Evolutionary conservation across 495 filamentous ascomycete species (phyloP), one percentile per base, ranked within the genome.

Genomic region (Hyaloscypha variabilis): DNA sequence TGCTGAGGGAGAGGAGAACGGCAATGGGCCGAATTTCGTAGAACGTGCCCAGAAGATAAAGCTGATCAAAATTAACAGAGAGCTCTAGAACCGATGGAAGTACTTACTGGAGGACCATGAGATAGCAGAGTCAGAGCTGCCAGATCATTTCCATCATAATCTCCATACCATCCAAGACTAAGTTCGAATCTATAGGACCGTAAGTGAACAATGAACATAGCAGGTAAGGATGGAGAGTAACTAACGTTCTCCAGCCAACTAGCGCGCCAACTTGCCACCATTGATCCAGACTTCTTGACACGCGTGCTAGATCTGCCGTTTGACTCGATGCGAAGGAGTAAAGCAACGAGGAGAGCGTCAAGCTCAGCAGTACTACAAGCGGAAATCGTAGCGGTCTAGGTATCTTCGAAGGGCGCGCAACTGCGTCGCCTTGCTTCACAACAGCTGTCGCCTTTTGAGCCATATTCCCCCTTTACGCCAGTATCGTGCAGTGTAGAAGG

Each of bases 91-190:
- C 8, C 0, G 13, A 34, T 8, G 31, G 39, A 24, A 56, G 36
- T 56, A 19, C 82, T 77, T 75, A 86, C 83, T 58, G 83, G 84
- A 34, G 93, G 93, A 13, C 88, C 81, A 74, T 91, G 87, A 26
- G 89, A 86, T 6, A 96, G 77, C 61, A 91, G 76, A 26, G 86
- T 84, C 70, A 93, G 81, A 23, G 86, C 80, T 30, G 83, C 83
- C 63, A 91, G 76, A 78, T 96, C 93, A 70, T 88, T 83, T 70
- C 85, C 82, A 73, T 94, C 92, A 72, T 86, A 92, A 55, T 85
- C 81, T 39, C 86, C 77, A 66, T 79, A 82, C 92, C 91, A 96
- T 34, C 83, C 86, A 21, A 91, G 67, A 25, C 81, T 87, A 55
- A 96, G 80, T 73, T 91, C 87, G 36, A 87, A 79, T 62, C 88